Percentiles rank a stretch among this genome's conserved stretches.
Conservation (phyloP, 495 filamentous ascomycete species). For the Acidomyces sp. region DNA sequence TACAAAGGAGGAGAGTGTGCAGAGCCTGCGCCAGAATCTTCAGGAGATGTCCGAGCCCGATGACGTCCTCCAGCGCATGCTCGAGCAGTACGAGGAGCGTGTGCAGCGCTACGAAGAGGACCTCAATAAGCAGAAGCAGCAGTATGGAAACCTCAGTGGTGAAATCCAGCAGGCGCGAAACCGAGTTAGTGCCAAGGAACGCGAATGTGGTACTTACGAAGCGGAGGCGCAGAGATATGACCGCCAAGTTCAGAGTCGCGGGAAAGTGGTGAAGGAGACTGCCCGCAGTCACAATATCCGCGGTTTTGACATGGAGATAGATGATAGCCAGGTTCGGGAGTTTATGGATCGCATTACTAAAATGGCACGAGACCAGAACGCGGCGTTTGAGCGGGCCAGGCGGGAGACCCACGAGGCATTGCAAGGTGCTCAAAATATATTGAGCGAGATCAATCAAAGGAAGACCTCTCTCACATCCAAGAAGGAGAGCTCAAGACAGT, state of each 20-base stretch:
- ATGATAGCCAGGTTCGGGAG: constrained; percentile 54
- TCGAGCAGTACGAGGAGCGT: constrained; percentile 71
- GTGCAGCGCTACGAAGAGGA: constrained; percentile 51
- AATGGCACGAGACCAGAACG: constrained; percentile 61
- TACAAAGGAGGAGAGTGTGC: constrained; percentile 49
- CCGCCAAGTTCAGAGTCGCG: constrained; percentile 54
- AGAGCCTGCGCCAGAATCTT: constrained; percentile 55
- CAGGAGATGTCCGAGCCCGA: constrained; percentile 67
- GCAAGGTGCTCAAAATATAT: constrained; percentile 47
- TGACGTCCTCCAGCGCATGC: constrained; percentile 56
- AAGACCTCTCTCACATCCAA: constrained; percentile 55
- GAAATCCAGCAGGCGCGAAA: constrained; percentile 46
- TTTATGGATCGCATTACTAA: constrained; percentile 71
- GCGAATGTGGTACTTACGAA: constrained; percentile 70
- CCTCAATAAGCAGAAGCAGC: constrained; percentile 43
- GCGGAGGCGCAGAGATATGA: constrained; percentile 81
- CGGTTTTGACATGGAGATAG: constrained; percentile 67
- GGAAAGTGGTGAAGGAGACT: constrained; percentile 61
- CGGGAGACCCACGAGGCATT: constrained; percentile 57
- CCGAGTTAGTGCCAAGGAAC: constrained; percentile 54
- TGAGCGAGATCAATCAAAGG: constrained; percentile 56
- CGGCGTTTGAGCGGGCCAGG: constrained; percentile 58
- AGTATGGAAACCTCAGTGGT: constrained; percentile 50
- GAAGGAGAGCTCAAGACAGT: constrained; percentile 53
- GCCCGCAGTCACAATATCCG: constrained; percentile 69